phyloP scores from a whole-genome alignment of 2,329 filamentous ascomycete species.

The Talaromyces sp. region DNA sequence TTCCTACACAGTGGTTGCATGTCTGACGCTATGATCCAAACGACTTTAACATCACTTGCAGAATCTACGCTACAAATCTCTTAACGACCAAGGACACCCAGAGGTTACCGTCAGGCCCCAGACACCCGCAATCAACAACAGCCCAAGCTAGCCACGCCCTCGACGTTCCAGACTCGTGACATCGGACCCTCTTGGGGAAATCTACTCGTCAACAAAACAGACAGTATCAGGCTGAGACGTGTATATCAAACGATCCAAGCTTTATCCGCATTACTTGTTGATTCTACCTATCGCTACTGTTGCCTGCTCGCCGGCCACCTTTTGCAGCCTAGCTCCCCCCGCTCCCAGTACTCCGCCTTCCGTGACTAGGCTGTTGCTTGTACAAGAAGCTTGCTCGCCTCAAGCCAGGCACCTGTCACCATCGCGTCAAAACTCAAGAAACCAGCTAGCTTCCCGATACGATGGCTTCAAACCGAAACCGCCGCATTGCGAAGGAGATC shows the following conservation, averaged over 20 bases:
- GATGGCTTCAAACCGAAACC: slow-evolving; percentile 53
- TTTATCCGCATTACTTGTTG: neutral
- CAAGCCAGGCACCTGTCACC: neutral
- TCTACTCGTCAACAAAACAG: neutral
- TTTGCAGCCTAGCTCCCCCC: neutral
- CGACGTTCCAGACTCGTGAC: neutral
- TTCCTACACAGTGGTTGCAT: neutral
- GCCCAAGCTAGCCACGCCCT: neutral
- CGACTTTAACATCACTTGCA: neutral
- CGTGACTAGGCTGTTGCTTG: neutral
- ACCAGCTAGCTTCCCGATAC: slow-evolving; percentile 12
- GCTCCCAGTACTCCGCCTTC: neutral
- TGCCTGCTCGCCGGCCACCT: neutral
- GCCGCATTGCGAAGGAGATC: slow-evolving; percentile 48
- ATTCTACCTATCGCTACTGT: neutral
- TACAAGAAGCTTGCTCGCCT: neutral
- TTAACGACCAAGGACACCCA: neutral
- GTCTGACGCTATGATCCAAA: neutral
- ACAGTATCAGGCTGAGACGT: neutral
- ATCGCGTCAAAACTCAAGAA: neutral
- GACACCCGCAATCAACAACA: neutral
- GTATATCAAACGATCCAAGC: neutral
- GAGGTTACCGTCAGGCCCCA: neutral
- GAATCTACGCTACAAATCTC: neutral
- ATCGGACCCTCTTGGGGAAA: neutral